Evolutionary conservation across 2,329 filamentous ascomycete genomes (phyloP), one percentile per base, ranked within the genome.

Genomic region (Alternaria rosae): DNA sequence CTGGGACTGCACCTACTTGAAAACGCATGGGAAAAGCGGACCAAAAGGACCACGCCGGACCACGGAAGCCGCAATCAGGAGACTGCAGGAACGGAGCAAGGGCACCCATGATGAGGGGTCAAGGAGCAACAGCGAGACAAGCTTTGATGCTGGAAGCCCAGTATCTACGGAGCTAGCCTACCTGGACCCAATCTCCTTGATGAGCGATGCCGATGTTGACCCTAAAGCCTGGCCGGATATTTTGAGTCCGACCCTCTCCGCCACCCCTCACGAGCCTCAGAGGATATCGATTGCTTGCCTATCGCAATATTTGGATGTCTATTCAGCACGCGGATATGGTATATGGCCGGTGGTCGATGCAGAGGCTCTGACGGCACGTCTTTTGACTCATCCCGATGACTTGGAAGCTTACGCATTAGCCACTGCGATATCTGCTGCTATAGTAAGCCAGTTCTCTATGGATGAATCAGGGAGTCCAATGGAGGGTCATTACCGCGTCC

Each of bases 1-100:
- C n/a, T 78, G 74, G 75, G 75, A 76, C 44, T 78, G 76, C 59
- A 78, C 76, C 25, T 78, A 76, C 61, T 67, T 78, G 42, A 78
- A 78, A 56, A 77, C 73, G 4, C 76, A 77, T 56, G 74, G 74
- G 10, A 78, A 78, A 59, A 77, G 74, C 26, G 76, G 76, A 20
- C 76, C 76, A 11, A 78, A 78, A 55, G 76, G 76, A 48, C 76
- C 76, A 26, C 70, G 76, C 8, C 67, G 76, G 47, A 77, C 72
- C 4, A 78, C 76, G 2, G 75, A 77, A 56, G 75, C 75, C 21
- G 75, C 75, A 15, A 78, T 78, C 43, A 69, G 70, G 48, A 70
- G 74, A 45, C 62, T 78, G 23, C 76, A 78, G 59, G 66, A 77
- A 48, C 66, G 70, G 15, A 77, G 73, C 61, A 71, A 70, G 57